Base-by-base conservation (phyloP, 352 stramenopile genomes). In the Phytophthora fragariae region DNA sequence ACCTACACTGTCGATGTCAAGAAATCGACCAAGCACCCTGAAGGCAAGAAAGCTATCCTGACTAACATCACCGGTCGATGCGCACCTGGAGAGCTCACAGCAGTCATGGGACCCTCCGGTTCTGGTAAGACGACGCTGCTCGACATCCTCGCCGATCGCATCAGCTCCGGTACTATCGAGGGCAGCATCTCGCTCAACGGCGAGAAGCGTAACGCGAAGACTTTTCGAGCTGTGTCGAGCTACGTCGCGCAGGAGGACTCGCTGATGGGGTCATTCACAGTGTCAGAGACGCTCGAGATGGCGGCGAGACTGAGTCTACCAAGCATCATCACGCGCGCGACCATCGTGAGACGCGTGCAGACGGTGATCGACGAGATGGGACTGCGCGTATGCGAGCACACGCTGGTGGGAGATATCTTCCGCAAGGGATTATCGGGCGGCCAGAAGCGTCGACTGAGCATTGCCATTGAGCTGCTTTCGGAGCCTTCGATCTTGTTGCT, bases 401-500 rank as follows among this genome's bases (percentile, higher is more conserved):
- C 90, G 5, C 72, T 83, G 41, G 88, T 97, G 0, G 92, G 91
- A 15, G 90, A 94, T 67, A 31, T 31, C 27, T 31, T 31, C 27
- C 27, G 27, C 27, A 31, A 74, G 62, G 92, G 92, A 0, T 85
- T 98, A 52, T 93, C 85, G 0, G 77, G 93, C 84, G 82, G 93
- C 88, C 81, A 99, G 75, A 88, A 90, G 64, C 97, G 98, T 60
- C 80, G 96, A 2, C 79, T 99, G 21, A 95, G 92, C 27, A 98
- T 99, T 68, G 97, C 88, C 12, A 80, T 97, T 19, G 94, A 99
- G 80, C 74, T 99, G 60, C 86, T 98, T 0, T 90, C 93, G 0
- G 97, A 98, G 53, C 97, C 97, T 47, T 96, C 96, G 24, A 84
- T 99, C 39, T 62, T 99, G 59, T 85, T 99, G 37, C 75, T 99